These are phyloP conservation scores for Dictyostelium firmibasis DNA, from an alignment of 78 protist genomes.

Conservation along the genomic window DNA sequence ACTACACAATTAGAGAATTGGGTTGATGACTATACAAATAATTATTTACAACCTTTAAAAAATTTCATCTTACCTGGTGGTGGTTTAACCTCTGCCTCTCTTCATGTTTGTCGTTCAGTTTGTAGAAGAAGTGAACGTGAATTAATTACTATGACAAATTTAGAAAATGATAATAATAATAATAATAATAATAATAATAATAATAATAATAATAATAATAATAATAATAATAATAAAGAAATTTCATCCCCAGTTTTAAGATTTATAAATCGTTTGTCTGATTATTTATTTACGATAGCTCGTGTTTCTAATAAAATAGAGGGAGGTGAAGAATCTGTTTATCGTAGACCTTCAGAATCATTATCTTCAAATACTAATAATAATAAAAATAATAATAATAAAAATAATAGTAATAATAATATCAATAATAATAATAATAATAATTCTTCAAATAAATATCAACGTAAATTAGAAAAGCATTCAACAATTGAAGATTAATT, in stretches of 20 bases:
- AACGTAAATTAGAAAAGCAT: slow-evolving; percentile 16
- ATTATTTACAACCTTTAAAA: slow-evolving; percentile 81
- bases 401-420: neutral
- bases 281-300: slow-evolving; percentile 90
- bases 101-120: slow-evolving; percentile 88
- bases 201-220: neutral
- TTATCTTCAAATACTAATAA: neutral
- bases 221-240: too few relatives aligned
- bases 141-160: slow-evolving; percentile 15
- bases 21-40: slow-evolving; percentile 89
- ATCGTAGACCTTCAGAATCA: slow-evolving; percentile 31
- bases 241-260: slow-evolving; percentile 7
- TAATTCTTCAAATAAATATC: neutral
- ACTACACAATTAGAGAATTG: slow-evolving; percentile 80
- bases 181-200: neutral
- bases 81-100: slow-evolving; percentile 56
- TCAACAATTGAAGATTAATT: neutral
- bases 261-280: slow-evolving; percentile 84
- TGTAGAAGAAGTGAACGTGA: slow-evolving; percentile 75
- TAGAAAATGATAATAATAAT: neutral
- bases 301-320: slow-evolving; percentile 55
- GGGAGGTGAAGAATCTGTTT: slow-evolving; percentile 44
- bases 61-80: slow-evolving; percentile 93
- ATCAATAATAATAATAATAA: neutral
- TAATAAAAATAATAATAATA: neutral